phyloP scores from a whole-genome alignment of 1,139 yeast genomes.

The Candida sanyaensis region DNA sequence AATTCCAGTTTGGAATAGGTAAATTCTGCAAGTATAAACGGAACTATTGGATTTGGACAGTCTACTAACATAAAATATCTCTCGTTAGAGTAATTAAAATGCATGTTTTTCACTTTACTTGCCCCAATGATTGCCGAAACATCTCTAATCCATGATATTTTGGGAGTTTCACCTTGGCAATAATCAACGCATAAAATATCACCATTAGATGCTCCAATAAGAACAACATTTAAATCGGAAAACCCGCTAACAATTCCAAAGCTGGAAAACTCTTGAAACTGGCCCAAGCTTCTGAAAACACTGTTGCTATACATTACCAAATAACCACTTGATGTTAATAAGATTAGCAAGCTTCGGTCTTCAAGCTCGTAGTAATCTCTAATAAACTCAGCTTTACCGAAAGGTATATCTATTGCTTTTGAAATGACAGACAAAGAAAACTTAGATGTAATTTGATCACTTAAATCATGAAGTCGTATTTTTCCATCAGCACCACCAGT shows the following conservation, averaged over 20 bases:
- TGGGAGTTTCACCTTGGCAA: constrained; percentile 18
- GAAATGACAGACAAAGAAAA: constrained; percentile 36
- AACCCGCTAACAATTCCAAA: constrained; percentile 57
- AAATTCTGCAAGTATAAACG: constrained; percentile 50
- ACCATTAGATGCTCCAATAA: constrained; percentile 57
- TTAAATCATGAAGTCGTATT: constrained; percentile 60
- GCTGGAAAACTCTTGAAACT: constrained; percentile 32
- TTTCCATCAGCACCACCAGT: constrained; percentile 94
- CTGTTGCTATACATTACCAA: constrained; percentile 31
- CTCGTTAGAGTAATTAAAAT: constrained; percentile 28
- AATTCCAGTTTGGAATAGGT: constrained; percentile 12
- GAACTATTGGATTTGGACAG: constrained; percentile 67
- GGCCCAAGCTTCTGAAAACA: constrained; percentile 34
- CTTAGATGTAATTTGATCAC: constrained; percentile 12
- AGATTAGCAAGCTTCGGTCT: constrained; percentile 39
- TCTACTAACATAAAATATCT: constrained; percentile 49
- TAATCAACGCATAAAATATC: constrained; percentile 49
- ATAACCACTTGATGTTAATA: constrained; percentile 66
- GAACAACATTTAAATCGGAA: constrained; percentile 35
- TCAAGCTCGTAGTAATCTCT: constrained; percentile 58
- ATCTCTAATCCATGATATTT: constrained; percentile 23
- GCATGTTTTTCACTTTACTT: constrained; percentile 57
- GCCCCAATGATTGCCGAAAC: constrained; percentile 13
- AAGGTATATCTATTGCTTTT: constrained; percentile 20
- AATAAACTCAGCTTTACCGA: constrained; percentile 55